Evolutionary conservation across 345 rosid species (phyloP).

Genomic region (Salix brachista): DNA sequence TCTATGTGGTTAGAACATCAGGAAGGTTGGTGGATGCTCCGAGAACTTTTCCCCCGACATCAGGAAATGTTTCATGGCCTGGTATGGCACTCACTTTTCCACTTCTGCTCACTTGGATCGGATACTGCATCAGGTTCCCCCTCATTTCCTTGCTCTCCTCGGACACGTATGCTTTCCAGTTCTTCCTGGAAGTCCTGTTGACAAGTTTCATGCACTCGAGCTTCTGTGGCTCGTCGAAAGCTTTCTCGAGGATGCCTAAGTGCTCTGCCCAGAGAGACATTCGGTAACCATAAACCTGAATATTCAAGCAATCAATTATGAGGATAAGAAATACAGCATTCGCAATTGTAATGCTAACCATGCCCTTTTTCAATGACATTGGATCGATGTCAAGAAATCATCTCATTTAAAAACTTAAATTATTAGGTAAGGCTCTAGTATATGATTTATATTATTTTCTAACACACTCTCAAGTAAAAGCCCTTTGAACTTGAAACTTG

Average conservation of each 20-base stretch:
- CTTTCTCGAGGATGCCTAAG: conserved; percentile 41
- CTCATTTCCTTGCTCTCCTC: conserved; percentile 45
- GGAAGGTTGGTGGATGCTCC: conserved; percentile 60
- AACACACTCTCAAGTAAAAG: too few relatives aligned
- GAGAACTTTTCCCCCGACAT: conserved; percentile 64
- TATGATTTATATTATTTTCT: too few relatives aligned
- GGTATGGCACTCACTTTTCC: conserved; percentile 40
- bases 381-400: too few relatives aligned
- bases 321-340: background rate
- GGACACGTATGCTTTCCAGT: conserved; percentile 48
- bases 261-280: conserved; percentile 77
- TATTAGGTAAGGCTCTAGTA: too few relatives aligned
- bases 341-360: too few relatives aligned
- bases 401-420: too few relatives aligned
- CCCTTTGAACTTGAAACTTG: too few relatives aligned
- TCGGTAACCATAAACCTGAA: conserved; percentile 63
- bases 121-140: conserved; percentile 62
- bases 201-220: conserved; percentile 39
- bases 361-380: too few relatives aligned
- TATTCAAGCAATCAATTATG: background rate
- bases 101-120: conserved; percentile 34
- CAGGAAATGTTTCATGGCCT: conserved; percentile 50
- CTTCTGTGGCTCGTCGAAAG: conserved; percentile 35
- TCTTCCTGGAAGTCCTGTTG: conserved; percentile 31
- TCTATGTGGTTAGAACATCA: conserved; percentile 54